Evolutionary conservation across 768 basidiomycete genomes (phyloP).

Genomic region (Nidula microcarpa): DNA sequence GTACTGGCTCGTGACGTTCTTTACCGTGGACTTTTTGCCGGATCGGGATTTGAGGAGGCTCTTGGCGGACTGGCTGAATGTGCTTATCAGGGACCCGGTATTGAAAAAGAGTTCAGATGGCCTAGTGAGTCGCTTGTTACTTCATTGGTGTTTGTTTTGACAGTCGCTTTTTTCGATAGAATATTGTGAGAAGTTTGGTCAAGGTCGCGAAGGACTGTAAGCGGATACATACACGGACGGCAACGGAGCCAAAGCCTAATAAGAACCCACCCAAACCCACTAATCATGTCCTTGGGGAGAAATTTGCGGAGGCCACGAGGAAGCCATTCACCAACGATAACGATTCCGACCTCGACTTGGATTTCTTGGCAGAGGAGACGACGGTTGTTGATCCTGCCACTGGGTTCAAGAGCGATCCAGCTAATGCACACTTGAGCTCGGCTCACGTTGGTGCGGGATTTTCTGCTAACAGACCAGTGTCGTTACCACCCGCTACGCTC

Average conservation of each 20-base stretch:
- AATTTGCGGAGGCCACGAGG: constrained; percentile 60
- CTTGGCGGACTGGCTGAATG: constrained; percentile 79
- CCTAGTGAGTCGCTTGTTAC: constrained; percentile 44
- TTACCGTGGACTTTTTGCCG: constrained; percentile 82
- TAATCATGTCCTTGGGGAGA: constrained; percentile 53
- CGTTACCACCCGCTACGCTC: constrained; percentile 53
- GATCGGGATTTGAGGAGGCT: constrained; percentile 72
- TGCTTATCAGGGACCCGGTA: constrained; percentile 68
- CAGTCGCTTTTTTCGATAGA: constrained; percentile 32
- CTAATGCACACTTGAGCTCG: constrained; percentile 44
- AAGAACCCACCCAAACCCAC: constrained; percentile 24
- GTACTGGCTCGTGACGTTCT: constrained; percentile 90
- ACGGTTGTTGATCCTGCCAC: constrained; percentile 18
- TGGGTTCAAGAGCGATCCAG: constrained; percentile 38
- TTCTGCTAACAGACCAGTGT: constrained; percentile 36
- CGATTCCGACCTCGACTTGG: constrained; percentile 75
- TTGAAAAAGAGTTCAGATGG: constrained; percentile 66
- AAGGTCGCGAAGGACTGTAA: constrained; percentile 84
- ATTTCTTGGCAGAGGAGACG: constrained; percentile 59
- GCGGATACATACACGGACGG: constrained; percentile 51
- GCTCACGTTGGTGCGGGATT: constrained; percentile 32
- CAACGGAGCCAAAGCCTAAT: constrained; percentile 26
- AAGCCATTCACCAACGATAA: constrained; percentile 41
- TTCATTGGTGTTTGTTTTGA: no score
- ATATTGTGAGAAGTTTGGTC: constrained; percentile 76